Percentiles rank a stretch among this genome's conserved stretches.
These are phyloP conservation scores for Helianthus annuus DNA, from an alignment of 129 eudicot species.

Conservation along the genomic window DNA sequence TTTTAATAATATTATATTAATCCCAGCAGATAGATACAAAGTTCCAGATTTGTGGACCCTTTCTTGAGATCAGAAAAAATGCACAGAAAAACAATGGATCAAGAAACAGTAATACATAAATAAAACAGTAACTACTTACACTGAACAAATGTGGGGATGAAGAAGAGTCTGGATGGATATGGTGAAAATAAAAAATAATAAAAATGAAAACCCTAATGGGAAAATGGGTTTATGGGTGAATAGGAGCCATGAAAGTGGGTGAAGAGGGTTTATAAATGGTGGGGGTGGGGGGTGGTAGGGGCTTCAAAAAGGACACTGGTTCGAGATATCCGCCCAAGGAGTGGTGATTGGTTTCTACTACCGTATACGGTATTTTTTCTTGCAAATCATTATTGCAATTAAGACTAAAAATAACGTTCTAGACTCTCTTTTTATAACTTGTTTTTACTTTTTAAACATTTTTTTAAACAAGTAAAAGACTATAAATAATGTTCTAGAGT, in stretches of 20 bases:
- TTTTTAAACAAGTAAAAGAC: too few species aligned
- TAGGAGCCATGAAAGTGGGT: constrained; percentile 1
- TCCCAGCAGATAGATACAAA: constrained; percentile 50
- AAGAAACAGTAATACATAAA: not conserved
- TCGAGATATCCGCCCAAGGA: constrained; percentile 45
- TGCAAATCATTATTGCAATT: constrained; percentile 33
- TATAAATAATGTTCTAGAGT: too few species aligned
- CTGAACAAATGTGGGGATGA: constrained; percentile 7
- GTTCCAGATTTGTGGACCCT: constrained; percentile 50
- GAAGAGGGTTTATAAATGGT: constrained; percentile 27
- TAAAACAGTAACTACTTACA: constrained; percentile 59
- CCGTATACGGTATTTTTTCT: constrained; percentile 24
- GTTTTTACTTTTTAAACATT: not conserved
- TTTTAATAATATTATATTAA: constrained; percentile 21
- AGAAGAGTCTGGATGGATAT: constrained; percentile 13
- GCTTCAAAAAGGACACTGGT: constrained; percentile 18
- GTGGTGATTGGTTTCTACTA: not conserved
- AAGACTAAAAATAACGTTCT: constrained; percentile 26
- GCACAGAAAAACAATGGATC: constrained; percentile 20
- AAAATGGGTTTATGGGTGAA: not conserved
- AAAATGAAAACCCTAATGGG: constrained; percentile 24
- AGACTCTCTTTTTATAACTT: not conserved
- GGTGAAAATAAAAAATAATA: not conserved
- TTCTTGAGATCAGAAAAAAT: constrained; percentile 27
- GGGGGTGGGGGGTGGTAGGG: constrained; percentile 31